Base-by-base conservation (phyloP, 1,284 basidiomycete species). In the Puccinia sorghi region DNA sequence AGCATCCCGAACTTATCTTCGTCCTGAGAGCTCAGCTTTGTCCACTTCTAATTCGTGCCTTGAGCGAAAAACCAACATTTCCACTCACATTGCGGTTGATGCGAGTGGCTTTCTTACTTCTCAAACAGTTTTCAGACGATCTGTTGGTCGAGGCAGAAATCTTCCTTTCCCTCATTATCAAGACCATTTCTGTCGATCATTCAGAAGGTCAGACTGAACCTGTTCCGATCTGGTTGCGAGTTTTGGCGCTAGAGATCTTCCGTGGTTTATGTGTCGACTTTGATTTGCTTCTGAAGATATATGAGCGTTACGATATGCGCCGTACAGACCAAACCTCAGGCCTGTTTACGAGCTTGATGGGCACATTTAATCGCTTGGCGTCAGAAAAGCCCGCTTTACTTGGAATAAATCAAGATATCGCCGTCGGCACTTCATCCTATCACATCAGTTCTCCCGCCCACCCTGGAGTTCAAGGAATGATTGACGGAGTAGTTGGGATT, bases 211-310 rank as follows among this genome's bases (percentile, higher is more conserved):
- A 74, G 41, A 20, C 72, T 69, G 72, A 70, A 66, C 43, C 32
- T 63, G 81, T 80, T 22, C 92, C 93, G 0, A 85, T 87, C 46
- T 97, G 94, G 94, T 91, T 93, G 87, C 87, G 93, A 22, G 93
- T 95, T 0, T 87, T 97, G 3, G 90, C 92, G 0, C 90, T 96
- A 89, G 94, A 97, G 84, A 92, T 95, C 63, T 90, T 95, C 86
- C 88, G 94, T 83, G 94, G 93, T 8, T 76, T 97, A 37, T 96
- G 93, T 83, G 91, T 89, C 72, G 93, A 97, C 81, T 89, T 90
- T 0, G 89, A 90, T 70, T 88, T 96, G 9, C 89, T 96, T 84
- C 89, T 92, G 54, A 89, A 88, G 80, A 87, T 95, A 15, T 97
- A 91, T 90, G 88, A 89, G 75, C 89, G 90, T 4, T 95, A 94